Base-by-base conservation (phyloP, 108 stramenopile species). In the Nitzschia palea region DNA sequence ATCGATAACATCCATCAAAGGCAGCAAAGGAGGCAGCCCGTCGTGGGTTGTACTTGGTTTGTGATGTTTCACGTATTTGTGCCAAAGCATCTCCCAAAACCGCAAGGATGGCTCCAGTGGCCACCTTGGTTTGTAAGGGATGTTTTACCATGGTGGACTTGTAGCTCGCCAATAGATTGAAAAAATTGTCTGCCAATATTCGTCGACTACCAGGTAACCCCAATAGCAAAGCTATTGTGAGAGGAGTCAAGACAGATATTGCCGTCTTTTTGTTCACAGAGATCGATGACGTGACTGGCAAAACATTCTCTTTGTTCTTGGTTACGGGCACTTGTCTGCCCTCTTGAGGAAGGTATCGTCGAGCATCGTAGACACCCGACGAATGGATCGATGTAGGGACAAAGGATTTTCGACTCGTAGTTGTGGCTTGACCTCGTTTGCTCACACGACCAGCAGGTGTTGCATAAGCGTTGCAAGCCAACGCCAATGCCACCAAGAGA, bases 1-100 rank as follows among this genome's bases (percentile, higher is more conserved):
- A 51, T 17, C 85, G 79, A 37, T 86, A 86, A 34, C 50, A 45
- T 45, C 62, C 45, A 68, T 86, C 85, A 79, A 86, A 86, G 4
- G 73, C 55, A 15, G 71, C 74, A 67, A 86, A 86, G 26, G 80
- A 78, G 3, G 58, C 44, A 0, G 80, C 85, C 17, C 82, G 63
- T 18, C 62, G 71, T 36, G 29, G 47, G 37, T 79, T 72, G 54
- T 83, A 83, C 33, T 47, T 43, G 4, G 62, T 14, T 14, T 29
- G 32, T 4, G 44, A 20, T 23, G 44, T 23, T 10, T 51, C 68
- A 18, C 36, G 43, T 9, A 2, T 28, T 54, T 80, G 80, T 25
- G 81, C 85, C 25, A 78, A 44, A 32, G 77, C 77, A 45, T 86
- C 85, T 22, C 85, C 85, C 9, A 63, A 18, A 17, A 78, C 33